A percentile compares a stretch with the other conserved stretches of the same genome.
These are phyloP conservation scores for Antonospora locustae DNA, from an alignment of 371 early-diverging fungal species.

Conservation along the genomic window DNA sequence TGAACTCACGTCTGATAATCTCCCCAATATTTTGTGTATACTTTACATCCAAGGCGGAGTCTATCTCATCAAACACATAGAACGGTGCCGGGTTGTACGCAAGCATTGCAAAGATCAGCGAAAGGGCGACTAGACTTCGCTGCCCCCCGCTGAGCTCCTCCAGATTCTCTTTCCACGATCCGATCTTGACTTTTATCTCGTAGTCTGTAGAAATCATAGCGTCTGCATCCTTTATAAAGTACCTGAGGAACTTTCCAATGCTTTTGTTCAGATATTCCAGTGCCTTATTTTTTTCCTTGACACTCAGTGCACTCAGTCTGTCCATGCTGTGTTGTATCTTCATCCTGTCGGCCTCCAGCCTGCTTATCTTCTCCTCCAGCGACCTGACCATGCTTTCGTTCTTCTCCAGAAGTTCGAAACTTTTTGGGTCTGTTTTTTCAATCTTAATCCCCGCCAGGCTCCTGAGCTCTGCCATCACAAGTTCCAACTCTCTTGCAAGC, in stretches of 20 bases:
- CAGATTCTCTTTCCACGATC: conserved; percentile 87
- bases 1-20: conserved; percentile 77
- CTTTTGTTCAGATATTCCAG: conserved; percentile 49
- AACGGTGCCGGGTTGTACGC: conserved; percentile 97
- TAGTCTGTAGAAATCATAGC: conserved; percentile 48
- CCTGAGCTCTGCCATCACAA: background rate
- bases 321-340: conserved; percentile 44
- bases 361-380: conserved; percentile 48
- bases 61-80: conserved; percentile 99
- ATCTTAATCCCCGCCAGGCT: background rate
- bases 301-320: conserved; percentile 35
- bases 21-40: conserved; percentile 97
- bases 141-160: conserved; percentile 96
- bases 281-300: conserved; percentile 50
- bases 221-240: conserved; percentile 41
- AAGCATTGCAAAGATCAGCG: conserved; percentile 80
- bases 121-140: conserved; percentile 76
- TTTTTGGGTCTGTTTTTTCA: conserved; percentile 47
- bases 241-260: conserved; percentile 45
- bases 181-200: conserved; percentile 81
- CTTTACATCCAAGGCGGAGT: conserved; percentile 90
- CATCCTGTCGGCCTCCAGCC: conserved; percentile 51
- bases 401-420: conserved; percentile 54
- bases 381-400: conserved; percentile 44
- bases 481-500: background rate